Evolutionary conservation across 78 protist genomes (phyloP).

Genomic region (Polysphondylium violaceum): DNA sequence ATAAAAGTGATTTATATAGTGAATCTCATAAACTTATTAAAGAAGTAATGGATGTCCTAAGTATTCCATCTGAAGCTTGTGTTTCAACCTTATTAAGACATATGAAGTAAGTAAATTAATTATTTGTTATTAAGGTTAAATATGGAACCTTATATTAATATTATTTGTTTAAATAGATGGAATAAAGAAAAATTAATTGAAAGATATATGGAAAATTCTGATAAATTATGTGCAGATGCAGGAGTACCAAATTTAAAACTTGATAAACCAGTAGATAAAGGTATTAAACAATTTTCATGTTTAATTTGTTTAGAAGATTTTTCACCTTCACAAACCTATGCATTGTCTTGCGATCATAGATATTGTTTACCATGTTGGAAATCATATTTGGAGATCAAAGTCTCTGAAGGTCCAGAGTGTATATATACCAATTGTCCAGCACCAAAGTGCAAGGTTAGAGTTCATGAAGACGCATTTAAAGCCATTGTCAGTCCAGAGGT

Average conservation of each 20-base stretch:
- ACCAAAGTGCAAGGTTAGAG: slow-evolving; percentile 78
- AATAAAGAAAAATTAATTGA: slow-evolving; percentile 85
- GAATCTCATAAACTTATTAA: slow-evolving; percentile 68
- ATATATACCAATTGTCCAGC: slow-evolving; percentile 73
- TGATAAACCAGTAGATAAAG: slow-evolving; percentile 19
- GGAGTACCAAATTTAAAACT: slow-evolving; percentile 73
- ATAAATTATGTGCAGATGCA: slow-evolving; percentile 62
- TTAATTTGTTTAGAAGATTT: slow-evolving; percentile 81
- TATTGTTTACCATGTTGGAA: slow-evolving; percentile 80
- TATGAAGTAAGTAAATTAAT: slow-evolving; percentile 51
- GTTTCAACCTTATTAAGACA: slow-evolving; percentile 47
- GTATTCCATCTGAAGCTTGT: slow-evolving; percentile 66
- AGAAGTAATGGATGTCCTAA: slow-evolving; percentile 77
- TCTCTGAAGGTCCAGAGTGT: slow-evolving; percentile 76
- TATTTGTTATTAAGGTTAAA: background rate
- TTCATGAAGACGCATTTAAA: slow-evolving; percentile 75
- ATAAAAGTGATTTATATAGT: slow-evolving; percentile 16
- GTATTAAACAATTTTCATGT: slow-evolving; percentile 29
- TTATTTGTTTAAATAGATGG: slow-evolving; percentile 55
- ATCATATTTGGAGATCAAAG: slow-evolving; percentile 55
- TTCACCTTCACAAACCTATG: slow-evolving; percentile 54
- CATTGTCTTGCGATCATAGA: slow-evolving; percentile 79
- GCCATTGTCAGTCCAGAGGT: slow-evolving; percentile 3
- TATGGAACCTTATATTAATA: background rate
- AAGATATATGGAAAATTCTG: slow-evolving; percentile 79